Base-by-base conservation (phyloP, 108 stramenopile genomes). In the Cyclotella baltica region DNA sequence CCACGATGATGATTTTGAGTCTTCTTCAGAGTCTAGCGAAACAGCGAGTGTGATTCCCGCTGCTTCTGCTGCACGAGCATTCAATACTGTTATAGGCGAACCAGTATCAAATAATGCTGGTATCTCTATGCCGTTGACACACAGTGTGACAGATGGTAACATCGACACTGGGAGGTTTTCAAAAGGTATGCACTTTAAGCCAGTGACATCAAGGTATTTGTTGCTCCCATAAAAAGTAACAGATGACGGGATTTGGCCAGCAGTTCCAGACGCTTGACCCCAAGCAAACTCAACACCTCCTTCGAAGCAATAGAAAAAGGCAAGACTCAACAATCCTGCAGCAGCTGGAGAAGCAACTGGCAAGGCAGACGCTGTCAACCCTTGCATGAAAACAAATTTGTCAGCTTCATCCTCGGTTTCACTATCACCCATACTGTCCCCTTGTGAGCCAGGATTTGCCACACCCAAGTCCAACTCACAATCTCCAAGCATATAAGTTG, bases 71-170 rank as follows among this genome's bases (percentile, higher is more conserved):
- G 92, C 92, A 30, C 80, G 48, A 23, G 86, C 77, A 79, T 90
- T 90, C 46, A 93, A 62, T 0, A 93, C 89, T n/a, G 92, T 90
- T 33, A 90, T 84, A 0, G 92, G 92, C 0, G 86, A 88, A 52
- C 92, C 92, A 5, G 92, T 93, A 67, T 93, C 92, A 46, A 93
- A 83, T 36, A 93, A 77, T n/a, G 92, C 92, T 18, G 88, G 86
- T 28, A 93, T 83, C 48, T 85, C 70, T 1, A 82, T 65, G 36
- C 86, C 86, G 74, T 91, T 91, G 48, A 93, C 76, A 15, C 63
- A 67, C 2, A 91, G 31, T 52, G 53, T 80, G 31, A 93, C 78
- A 11, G 85, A 76, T 0, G 90, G 90, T 19, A 90, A 48, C 65
- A 80, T 80, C 6, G 89, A 87, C 19, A 85, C 73, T 29, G 88